These are phyloP conservation scores for Aspergillus pseudoterreus DNA, from an alignment of 2,329 filamentous ascomycete genomes.

Conservation along the genomic window DNA sequence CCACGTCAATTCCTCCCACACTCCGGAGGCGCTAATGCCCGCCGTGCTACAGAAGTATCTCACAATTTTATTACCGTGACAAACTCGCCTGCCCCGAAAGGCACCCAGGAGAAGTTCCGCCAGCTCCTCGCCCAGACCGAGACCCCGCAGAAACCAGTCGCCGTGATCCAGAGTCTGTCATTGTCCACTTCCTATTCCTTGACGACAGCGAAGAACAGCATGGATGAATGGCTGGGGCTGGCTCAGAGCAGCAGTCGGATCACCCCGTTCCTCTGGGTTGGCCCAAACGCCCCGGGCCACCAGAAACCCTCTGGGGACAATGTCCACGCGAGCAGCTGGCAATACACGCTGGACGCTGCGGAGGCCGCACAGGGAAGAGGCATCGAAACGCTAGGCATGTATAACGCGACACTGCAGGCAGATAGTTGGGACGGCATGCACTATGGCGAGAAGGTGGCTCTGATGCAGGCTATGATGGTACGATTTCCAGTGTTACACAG, in stretches of 20 bases:
- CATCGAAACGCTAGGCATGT: slow-evolving; percentile 42
- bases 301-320: slow-evolving; percentile 27
- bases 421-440: slow-evolving; percentile 35
- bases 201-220: slow-evolving; percentile 26
- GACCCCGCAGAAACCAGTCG: slow-evolving; percentile 35
- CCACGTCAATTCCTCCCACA: background rate
- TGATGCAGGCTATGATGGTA: slow-evolving; percentile 46
- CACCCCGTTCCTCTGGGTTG: slow-evolving; percentile 43
- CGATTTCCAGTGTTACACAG: slow-evolving; percentile 8
- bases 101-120: slow-evolving; percentile 28
- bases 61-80: slow-evolving; percentile 36
- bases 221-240: slow-evolving; percentile 40
- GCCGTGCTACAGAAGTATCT: slow-evolving; percentile 25
- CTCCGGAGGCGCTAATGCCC: slow-evolving; percentile 2
- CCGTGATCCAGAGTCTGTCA: slow-evolving; percentile 39
- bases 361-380: slow-evolving; percentile 30
- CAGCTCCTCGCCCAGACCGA: slow-evolving; percentile 24
- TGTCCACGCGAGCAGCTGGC: slow-evolving; percentile 35
- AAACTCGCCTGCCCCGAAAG: slow-evolving; percentile 27
- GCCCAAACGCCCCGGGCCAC: slow-evolving; percentile 37
- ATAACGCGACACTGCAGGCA: slow-evolving; percentile 42
- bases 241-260: slow-evolving; percentile 33
- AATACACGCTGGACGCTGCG: slow-evolving; percentile 35
- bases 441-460: slow-evolving; percentile 38
- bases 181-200: slow-evolving; percentile 29